Evolutionary conservation across 768 basidiomycete species (phyloP), one percentile per base, ranked within the genome.

Genomic region (Mycena vulgaris): DNA sequence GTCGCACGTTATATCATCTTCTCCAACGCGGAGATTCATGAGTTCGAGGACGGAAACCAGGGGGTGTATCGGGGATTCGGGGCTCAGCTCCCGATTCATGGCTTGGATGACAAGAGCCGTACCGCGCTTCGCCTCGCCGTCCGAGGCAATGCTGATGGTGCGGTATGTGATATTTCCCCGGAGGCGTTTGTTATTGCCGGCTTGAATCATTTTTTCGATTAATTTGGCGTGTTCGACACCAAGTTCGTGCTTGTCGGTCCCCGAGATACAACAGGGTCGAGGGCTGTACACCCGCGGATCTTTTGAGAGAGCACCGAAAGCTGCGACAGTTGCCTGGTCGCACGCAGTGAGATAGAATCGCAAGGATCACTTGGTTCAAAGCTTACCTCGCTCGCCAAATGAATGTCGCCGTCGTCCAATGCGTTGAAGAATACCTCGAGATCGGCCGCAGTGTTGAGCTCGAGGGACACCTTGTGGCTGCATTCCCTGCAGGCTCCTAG

Each of bases 311-410:
- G 25, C 42, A 3, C 64, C 63, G 17, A 64, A 42, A 16, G 42
- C 63, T 0, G 52, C 63, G 4, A 64, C 63, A 13, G 63, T 55
- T 1, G 63, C 52, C 63, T 64, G 23, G 8, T 3, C 27, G 14
- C 28, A 37, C 17, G 8, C 21, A 9, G n/a, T n/a, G n/a, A n/a
- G n/a, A n/a, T n/a, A n/a, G n/a, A n/a, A n/a, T n/a, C 14, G 35
- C 37, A 4, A 51, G 60, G 31, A n/a, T 5, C 10, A 25, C 23
- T n/a, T 25, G n/a, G 30, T 37, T 10, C 14, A 30, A 57, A n/a
- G n/a, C 64, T 10, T 28, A 66, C 64, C 64, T 66, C 64, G n/a
- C 42, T 21, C 2, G 64, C 45, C 31, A 66, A 37, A 57, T 66
- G 40, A 3, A 49, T 49, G 3, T 49, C 35, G 1, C 55, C 64